These are phyloP conservation scores for Solanum habrochaites DNA, from an alignment of 257 asterid genomes.

Conservation along the genomic window DNA sequence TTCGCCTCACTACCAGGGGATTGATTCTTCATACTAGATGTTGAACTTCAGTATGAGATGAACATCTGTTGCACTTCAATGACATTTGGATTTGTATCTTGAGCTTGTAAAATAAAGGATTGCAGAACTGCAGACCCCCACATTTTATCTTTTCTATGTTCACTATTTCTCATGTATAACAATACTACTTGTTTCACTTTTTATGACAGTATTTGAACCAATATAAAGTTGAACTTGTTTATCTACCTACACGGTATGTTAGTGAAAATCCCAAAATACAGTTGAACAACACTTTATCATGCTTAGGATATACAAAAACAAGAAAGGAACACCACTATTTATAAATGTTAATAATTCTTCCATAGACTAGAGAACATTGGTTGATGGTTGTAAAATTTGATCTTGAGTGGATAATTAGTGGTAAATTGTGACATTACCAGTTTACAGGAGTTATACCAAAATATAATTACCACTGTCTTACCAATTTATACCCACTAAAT, in stretches of 20 bases:
- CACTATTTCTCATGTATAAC: neutral
- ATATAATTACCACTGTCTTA: neutral
- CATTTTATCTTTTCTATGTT: neutral
- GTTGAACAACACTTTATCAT: neutral
- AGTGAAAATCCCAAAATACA: neutral
- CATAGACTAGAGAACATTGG: neutral
- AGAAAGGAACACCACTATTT: neutral
- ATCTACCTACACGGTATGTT: neutral
- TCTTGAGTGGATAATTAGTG: neutral
- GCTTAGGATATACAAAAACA: neutral
- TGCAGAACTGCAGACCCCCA: neutral
- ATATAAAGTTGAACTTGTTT: neutral
- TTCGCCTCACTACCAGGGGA: neutral
- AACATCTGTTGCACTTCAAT: neutral
- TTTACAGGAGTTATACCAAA: neutral
- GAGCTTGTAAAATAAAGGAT: neutral
- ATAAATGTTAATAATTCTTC: neutral
- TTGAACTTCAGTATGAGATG: neutral
- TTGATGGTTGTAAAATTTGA: neutral
- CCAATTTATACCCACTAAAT: neutral
- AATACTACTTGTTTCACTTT: neutral
- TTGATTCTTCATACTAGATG: neutral
- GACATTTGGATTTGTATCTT: neutral
- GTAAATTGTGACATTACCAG: neutral
- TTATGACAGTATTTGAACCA: neutral